These are phyloP conservation scores for Paralagenidium karlingii DNA, from an alignment of 352 stramenopile genomes.

Conservation along the genomic window DNA sequence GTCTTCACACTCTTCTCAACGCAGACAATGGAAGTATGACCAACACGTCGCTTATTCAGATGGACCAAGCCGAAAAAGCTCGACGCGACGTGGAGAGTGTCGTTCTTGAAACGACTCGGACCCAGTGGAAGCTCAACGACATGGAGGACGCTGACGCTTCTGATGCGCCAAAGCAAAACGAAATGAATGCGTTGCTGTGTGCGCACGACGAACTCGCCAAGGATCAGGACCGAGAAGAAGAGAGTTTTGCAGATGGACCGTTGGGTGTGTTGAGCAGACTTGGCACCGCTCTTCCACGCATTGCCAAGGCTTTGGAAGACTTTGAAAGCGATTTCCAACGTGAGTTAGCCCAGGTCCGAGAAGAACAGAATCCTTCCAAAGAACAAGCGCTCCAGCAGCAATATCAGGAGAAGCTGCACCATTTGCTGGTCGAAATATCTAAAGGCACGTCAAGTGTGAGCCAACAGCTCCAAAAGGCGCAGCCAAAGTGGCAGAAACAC, in stretches of 20 bases:
- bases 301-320: constrained; percentile 18
- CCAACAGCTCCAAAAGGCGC: constrained; percentile 3
- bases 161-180: background rate
- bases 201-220: constrained; percentile 24
- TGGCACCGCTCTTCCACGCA: constrained; percentile 21
- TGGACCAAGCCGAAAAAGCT: constrained; percentile 32
- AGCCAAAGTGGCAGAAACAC: too few relatives aligned
- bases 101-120: constrained; percentile 22
- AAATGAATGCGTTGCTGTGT: constrained; percentile 14
- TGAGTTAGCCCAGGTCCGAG: constrained; percentile 20
- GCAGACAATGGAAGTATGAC: constrained; percentile 31
- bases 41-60: constrained; percentile 29
- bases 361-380: constrained; percentile 52
- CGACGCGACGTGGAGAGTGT: constrained; percentile 36
- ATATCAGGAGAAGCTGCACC: constrained; percentile 20
- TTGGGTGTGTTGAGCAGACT: constrained; percentile 23
- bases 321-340: constrained; percentile 26
- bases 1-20: constrained; percentile 21
- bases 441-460: constrained; percentile 5
- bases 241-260: constrained; percentile 13
- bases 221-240: constrained; percentile 42
- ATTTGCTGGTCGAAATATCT: constrained; percentile 10
- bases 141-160: background rate
- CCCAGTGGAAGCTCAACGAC: background rate
- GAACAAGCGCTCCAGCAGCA: constrained; percentile 19